Evolutionary conservation across 2,329 filamentous ascomycete species (phyloP).

Genomic region (Lizonia empirigonia): DNA sequence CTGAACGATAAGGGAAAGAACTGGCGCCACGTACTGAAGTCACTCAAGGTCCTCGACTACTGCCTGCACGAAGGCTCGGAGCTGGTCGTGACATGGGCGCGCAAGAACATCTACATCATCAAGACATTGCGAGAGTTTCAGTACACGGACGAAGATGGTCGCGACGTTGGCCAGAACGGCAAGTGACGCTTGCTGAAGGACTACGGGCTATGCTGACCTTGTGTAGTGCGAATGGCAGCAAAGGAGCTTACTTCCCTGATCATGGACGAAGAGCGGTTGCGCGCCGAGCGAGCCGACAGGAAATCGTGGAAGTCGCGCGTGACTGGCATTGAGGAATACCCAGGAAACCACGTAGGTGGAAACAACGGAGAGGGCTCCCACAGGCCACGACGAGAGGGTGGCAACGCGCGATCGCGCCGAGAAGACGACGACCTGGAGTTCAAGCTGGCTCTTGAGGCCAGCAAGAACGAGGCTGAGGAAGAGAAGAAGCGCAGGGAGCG

Average conservation of each 20-base stretch:
- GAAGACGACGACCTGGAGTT: conserved; percentile 88
- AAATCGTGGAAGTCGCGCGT: conserved; percentile 98
- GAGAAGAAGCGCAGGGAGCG: conserved; percentile 73
- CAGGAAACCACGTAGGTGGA: conserved; percentile 44
- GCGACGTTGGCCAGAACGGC: conserved; percentile 97
- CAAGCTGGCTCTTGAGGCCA: conserved; percentile 87
- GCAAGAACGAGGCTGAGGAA: conserved; percentile 93
- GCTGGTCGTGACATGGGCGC: conserved; percentile 94
- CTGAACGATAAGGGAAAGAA: conserved; percentile 99
- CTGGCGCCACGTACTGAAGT: conserved; percentile 97
- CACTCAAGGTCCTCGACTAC: conserved; percentile 96
- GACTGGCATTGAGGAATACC: conserved; percentile 86
- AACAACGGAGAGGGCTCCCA: conserved; percentile 46
- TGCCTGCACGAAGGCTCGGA: conserved; percentile 97
- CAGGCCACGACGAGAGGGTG: conserved; percentile 48
- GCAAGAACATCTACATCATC: conserved; percentile 98
- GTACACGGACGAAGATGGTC: conserved; percentile 92
- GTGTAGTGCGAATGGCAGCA: conserved; percentile 85
- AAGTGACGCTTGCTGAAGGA: conserved; percentile 41
- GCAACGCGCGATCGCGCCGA: conserved; percentile 50
- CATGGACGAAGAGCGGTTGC: conserved; percentile 89
- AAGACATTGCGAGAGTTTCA: conserved; percentile 97
- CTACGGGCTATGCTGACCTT: conserved; percentile 21
- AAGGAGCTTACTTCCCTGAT: conserved; percentile 94
- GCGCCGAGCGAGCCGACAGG: conserved; percentile 86